Percentiles rank a stretch among this genome's conserved stretches.
Evolutionary conservation across 2,329 filamentous ascomycete genomes (phyloP).

Genomic region (Ceratocystis huliohia): DNA sequence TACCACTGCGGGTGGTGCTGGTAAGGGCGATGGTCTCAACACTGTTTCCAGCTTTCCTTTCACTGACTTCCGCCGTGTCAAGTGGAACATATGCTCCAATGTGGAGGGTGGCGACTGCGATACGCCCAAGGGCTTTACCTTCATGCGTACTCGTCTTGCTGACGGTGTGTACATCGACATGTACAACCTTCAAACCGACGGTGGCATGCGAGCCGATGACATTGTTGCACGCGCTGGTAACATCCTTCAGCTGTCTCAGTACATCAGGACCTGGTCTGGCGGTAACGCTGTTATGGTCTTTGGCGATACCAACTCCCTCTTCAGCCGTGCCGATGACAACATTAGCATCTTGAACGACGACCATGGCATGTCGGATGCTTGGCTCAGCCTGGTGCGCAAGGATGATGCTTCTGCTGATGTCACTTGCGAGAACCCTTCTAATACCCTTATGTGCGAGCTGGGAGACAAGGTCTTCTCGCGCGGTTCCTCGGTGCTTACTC

Average conservation of each 20-base stretch:
- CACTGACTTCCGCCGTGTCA: slow-evolving; percentile 42
- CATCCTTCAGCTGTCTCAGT: slow-evolving; percentile 44
- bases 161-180: slow-evolving; percentile 42
- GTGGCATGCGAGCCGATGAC: slow-evolving; percentile 43
- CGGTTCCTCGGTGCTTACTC: slow-evolving; percentile 33
- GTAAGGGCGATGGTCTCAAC: slow-evolving; percentile 51
- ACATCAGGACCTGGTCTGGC: slow-evolving; percentile 42
- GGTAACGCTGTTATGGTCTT: slow-evolving; percentile 52
- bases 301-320: slow-evolving; percentile 54
- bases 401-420: slow-evolving; percentile 35
- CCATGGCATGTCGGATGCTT: slow-evolving; percentile 44
- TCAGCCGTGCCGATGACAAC: slow-evolving; percentile 47
- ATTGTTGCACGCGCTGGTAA: slow-evolving; percentile 44
- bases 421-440: slow-evolving; percentile 46
- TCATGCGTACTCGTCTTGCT: slow-evolving; percentile 45
- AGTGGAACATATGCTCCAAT: slow-evolving; percentile 48
- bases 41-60: slow-evolving; percentile 47
- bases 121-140: slow-evolving; percentile 57
- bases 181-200: slow-evolving; percentile 56
- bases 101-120: slow-evolving; percentile 47
- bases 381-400: slow-evolving; percentile 42
- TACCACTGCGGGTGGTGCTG: slow-evolving; percentile 49
- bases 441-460: slow-evolving; percentile 44
- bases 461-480: slow-evolving; percentile 57
- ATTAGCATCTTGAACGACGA: slow-evolving; percentile 37